Evolutionary conservation across 1,139 yeast genomes (phyloP).

Genomic region (Suhomyces bribrorum): DNA sequence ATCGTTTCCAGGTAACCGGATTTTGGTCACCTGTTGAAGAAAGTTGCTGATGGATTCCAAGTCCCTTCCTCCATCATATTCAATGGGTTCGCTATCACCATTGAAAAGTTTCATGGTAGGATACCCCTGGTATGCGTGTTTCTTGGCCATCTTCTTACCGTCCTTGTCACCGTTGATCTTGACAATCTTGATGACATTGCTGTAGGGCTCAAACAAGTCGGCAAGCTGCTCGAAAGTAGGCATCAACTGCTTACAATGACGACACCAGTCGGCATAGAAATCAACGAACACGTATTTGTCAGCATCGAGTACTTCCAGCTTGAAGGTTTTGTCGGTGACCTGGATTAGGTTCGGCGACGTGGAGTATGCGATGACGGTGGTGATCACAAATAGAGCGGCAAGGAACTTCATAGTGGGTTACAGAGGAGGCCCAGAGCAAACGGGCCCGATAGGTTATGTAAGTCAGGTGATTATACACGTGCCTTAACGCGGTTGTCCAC

Average conservation of each 20-base stretch:
- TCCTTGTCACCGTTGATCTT: constrained; percentile 71
- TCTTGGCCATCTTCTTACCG: constrained; percentile 53
- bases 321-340: constrained; percentile 51
- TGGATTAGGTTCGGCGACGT: constrained; percentile 21
- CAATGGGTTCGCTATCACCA: constrained; percentile 51
- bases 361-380: constrained; percentile 14
- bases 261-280: constrained; percentile 81
- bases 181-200: constrained; percentile 49
- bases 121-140: constrained; percentile 60
- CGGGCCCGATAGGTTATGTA: too few relatives aligned
- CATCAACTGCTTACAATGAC: constrained; percentile 68
- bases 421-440: too few relatives aligned
- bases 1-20: constrained; percentile 20
- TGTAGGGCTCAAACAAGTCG: constrained; percentile 45
- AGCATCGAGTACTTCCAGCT: constrained; percentile 52
- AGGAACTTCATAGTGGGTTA: constrained; percentile 6
- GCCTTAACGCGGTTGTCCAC: too few relatives aligned
- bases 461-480: too few relatives aligned
- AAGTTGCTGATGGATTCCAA: constrained; percentile 48
- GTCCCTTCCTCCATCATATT: constrained; percentile 51
- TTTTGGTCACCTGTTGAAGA: constrained; percentile 37
- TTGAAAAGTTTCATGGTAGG: constrained; percentile 65
- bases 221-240: constrained; percentile 67
- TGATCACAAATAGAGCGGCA: constrained; percentile 1
- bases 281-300: constrained; percentile 70